Base-by-base conservation (phyloP, 2,329 filamentous ascomycete genomes). In the Podosphaera fusca region DNA sequence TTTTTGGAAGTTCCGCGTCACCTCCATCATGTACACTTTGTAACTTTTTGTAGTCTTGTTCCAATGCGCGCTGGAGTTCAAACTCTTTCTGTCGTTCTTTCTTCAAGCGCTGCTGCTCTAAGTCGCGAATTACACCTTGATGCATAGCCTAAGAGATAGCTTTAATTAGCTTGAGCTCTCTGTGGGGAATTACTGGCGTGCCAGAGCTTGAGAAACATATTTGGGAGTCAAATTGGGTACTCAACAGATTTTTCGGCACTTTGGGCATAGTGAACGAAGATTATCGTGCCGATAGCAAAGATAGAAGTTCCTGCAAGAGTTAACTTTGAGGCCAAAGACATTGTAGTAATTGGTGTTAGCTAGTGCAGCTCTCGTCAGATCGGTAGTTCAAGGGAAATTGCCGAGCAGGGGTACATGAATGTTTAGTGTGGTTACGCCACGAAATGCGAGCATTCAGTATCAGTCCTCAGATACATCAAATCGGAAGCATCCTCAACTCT, bases 31-130 rank as follows among this genome's bases (percentile, higher is more conserved):
- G 77, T 35, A 96, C 89, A 3, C 74, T 85, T 72, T 98, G 92
- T 36, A 88, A 75, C 69, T 90, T 90, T 68, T 83, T 82, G 70
- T 95, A 96, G 69, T 98, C 86, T 65, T 84, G 79, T 71, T 96
- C 89, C 53, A 98, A 73, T 5, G 77, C 78, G 61, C 76, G 79
- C 68, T 98, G 92, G 78, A 94, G 80, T 62, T 96, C 89, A 66
- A 98, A 98, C 68, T 98, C 92, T 55, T 88, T 79, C 69, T 94
- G 86, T 59, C 92, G 82, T 69, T 98, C 92, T 62, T 80, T 78
- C 72, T 95, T 95, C 62, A 95, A 69, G 51, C 85, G 81, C 68
- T 95, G 89, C 67, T 94, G 87, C 67, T 96, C 90, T 75, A 95
- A 85, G 67, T 98, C 92, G 61, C 90, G 85, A 61, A 96, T 74